These are phyloP conservation scores for Durio zibethinus DNA, from an alignment of 345 rosid species.

Conservation along the genomic window DNA sequence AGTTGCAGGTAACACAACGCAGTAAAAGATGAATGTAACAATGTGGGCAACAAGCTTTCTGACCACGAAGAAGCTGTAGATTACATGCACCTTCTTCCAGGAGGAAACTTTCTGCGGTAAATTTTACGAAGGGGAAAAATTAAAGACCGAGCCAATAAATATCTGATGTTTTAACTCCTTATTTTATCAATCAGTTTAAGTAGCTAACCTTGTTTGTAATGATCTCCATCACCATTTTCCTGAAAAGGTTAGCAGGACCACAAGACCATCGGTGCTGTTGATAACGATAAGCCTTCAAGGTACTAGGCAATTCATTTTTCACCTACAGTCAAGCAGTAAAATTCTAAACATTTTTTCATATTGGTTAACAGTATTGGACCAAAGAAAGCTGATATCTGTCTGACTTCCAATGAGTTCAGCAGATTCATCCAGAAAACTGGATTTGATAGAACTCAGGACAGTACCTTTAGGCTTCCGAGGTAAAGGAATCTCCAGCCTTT, in stretches of 20 bases:
- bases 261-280: conserved; percentile 98
- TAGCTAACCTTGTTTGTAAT: conserved; percentile 57
- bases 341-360: background rate
- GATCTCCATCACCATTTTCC: conserved; percentile 88
- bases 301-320: conserved; percentile 93
- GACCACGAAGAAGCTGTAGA: conserved; percentile 89
- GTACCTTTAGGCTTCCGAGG: conserved; percentile 66
- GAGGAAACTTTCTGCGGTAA: conserved; percentile 63
- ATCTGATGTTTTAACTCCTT: background rate
- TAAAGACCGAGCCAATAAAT: background rate
- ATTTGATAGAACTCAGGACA: background rate
- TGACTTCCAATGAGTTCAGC: too few relatives aligned
- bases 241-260: conserved; percentile 96
- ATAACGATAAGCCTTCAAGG: conserved; percentile 86
- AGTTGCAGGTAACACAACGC: conserved; percentile 82
- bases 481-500: conserved; percentile 95
- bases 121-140: background rate
- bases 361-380: background rate
- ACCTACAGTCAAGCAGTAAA: conserved; percentile 40
- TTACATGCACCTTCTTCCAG: conserved; percentile 94
- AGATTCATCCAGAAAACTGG: background rate
- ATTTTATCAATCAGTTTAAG: background rate
- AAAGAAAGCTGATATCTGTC: background rate
- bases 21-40: conserved; percentile 78
- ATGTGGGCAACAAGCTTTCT: conserved; percentile 86